These are phyloP conservation scores for Brachypodium distachyon DNA, from an alignment of 202 grass and related monocot species.

Conservation along the genomic window DNA sequence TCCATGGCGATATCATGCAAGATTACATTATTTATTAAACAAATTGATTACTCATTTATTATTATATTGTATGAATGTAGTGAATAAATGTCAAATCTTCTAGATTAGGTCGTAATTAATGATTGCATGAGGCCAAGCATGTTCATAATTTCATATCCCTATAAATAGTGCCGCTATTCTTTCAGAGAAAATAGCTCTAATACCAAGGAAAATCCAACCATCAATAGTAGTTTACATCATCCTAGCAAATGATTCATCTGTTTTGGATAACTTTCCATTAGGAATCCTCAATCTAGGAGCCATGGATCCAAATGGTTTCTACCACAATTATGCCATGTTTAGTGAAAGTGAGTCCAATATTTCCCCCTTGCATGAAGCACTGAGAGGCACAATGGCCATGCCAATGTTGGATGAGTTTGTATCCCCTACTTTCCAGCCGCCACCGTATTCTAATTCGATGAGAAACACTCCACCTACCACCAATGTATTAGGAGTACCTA, in stretches of 20 bases:
- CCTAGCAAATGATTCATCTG: background rate
- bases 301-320: conserved; percentile 3
- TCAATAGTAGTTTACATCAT: background rate
- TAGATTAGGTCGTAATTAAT: background rate
- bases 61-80: background rate
- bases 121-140: background rate
- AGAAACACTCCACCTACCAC: background rate
- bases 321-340: background rate
- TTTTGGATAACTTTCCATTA: background rate
- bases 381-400: background rate
- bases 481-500: background rate
- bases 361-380: background rate
- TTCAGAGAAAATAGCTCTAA: background rate
- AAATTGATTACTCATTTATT: background rate
- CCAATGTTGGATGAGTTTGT: background rate
- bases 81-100: background rate
- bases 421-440: too few relatives aligned
- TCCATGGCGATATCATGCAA: background rate
- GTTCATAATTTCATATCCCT: background rate
- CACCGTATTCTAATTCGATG: background rate
- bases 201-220: background rate
- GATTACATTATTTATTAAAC: background rate
- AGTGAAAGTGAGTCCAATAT: background rate
- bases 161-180: background rate
- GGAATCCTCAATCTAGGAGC: background rate